Conservation (phyloP, 2,329 filamentous ascomycete species). For the Sporothrix inflata region DNA sequence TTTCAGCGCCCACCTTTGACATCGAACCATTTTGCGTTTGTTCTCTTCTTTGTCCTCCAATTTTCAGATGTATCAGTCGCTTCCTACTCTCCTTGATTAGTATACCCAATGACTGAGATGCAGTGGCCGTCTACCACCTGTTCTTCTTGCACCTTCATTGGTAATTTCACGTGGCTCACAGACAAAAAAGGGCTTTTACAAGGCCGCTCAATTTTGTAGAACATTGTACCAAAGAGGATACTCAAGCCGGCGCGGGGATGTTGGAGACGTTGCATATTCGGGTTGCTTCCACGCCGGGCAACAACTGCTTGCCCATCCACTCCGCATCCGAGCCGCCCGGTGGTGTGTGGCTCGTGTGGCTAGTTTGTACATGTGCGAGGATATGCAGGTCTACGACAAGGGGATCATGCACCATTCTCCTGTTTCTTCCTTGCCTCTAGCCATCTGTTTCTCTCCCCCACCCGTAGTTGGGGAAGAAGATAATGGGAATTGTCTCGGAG, state of each 20-base stretch:
- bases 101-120: too few species aligned
- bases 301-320: background rate
- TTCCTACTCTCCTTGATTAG: too few species aligned
- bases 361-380: too few species aligned
- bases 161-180: too few species aligned
- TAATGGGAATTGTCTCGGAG: background rate
- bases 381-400: background rate
- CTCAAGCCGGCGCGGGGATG: conserved; percentile 2
- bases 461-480: background rate
- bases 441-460: background rate
- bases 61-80: too few species aligned
- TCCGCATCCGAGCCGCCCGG: conserved; percentile 10
- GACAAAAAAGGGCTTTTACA: too few species aligned
- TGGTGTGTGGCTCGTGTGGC: conserved; percentile 14
- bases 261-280: background rate
- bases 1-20: background rate
- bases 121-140: too few species aligned
- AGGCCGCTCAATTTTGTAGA: background rate
- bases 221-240: background rate
- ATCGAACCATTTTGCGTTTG: background rate
- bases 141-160: too few species aligned
- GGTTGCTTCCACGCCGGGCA: conserved; percentile 11
- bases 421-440: background rate
- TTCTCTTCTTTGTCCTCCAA: background rate
- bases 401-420: background rate